Evolutionary conservation across 257 asterid genomes (phyloP), one percentile per base, ranked within the genome.

Genomic region (Fraxinus cuspidata): DNA sequence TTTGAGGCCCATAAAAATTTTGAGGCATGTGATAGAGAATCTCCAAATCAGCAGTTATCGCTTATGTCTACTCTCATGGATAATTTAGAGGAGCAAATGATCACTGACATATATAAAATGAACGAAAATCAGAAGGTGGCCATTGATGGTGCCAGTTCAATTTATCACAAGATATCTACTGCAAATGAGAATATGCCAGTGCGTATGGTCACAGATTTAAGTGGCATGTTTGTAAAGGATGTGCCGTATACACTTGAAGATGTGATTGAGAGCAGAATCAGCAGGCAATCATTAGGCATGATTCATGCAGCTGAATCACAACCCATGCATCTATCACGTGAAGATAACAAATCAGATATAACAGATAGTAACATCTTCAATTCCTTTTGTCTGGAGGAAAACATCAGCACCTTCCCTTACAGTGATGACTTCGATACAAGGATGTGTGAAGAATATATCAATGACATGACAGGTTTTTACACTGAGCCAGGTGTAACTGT

Each of bases 141-240:
- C 29, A 68, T 79, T 42, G 74, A 66, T 29, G 67, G 75, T 73
- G 75, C 60, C 70, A 67, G 38, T 51, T 21, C 82, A 74, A 83
- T 74, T 56, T 75, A 77, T 49, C 80, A 77, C 73, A 58, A 84
- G 79, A 29, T 79, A 49, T 65, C 78, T 56, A 73, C 34, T 68
- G 32, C 81, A 23, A 73, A 71, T 72, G 90, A 81, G 23, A 74
- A 84, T 77, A 79, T 81, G 73, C 85, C 90, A 40, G 79, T 68
- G 32, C 32, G 23, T 72, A 74, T 51, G 82, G 78, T 85, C 81
- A 89, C 87, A 37, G 87, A 90, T 81, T 77, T 84, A 69, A 81
- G 83, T 82, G 76, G 82, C 79, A 34, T 83, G 56, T 79, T 83
- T 9, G 78, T 47, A 63, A 25, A 70, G 75, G 78, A 60, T 74